These are phyloP conservation scores for Blepharisma stoltei DNA, from an alignment of 73 alveolate species.

Conservation along the genomic window DNA sequence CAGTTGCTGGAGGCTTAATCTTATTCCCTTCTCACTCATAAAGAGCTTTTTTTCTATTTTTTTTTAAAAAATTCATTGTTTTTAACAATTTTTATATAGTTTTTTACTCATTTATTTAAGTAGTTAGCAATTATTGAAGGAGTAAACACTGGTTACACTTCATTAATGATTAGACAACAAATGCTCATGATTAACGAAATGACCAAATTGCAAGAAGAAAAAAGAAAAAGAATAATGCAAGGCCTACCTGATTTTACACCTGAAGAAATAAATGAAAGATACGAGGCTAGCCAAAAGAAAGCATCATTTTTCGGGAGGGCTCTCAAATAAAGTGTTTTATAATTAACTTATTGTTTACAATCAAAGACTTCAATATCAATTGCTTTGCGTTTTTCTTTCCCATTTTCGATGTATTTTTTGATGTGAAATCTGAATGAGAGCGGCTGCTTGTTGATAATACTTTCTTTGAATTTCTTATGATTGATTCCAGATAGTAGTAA, in stretches of 20 bases:
- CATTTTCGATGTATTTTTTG: slow-evolving; percentile 20
- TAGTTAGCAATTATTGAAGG: slow-evolving; percentile 26
- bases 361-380: slow-evolving; percentile 15
- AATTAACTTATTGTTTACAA: not conserved
- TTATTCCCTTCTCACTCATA: too few species aligned
- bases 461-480: slow-evolving; percentile 24
- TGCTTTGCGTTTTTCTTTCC: slow-evolving; percentile 27
- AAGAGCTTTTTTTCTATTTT: too few species aligned
- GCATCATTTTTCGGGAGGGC: too few species aligned
- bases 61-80: too few species aligned
- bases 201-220: slow-evolving; percentile 1
- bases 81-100: too few species aligned
- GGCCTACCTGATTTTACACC: slow-evolving; percentile 2
- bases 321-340: too few species aligned
- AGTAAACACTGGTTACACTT: not conserved
- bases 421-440: slow-evolving; percentile 2
- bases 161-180: slow-evolving; percentile 12
- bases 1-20: slow-evolving; percentile 61
- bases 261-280: not conserved
- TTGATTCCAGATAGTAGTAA: slow-evolving; percentile 10
- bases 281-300: too few species aligned
- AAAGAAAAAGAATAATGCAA: not conserved
- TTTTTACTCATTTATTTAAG: too few species aligned
- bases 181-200: slow-evolving; percentile 7
- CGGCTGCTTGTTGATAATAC: not conserved